Conservation (phyloP, 768 basidiomycete species). For the Mycena albidolilacea region DNA sequence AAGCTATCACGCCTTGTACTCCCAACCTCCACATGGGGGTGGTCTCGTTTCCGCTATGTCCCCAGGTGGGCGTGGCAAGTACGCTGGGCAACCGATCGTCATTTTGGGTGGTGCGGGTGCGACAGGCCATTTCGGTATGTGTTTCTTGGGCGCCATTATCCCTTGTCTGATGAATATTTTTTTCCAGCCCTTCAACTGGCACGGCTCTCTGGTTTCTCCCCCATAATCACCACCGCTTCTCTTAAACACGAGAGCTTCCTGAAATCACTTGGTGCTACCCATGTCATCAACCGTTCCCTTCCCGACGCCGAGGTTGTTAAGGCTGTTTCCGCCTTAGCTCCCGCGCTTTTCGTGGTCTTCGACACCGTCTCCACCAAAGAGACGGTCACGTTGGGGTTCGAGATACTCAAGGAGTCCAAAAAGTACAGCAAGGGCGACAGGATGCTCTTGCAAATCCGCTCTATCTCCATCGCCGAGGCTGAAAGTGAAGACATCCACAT, state of each 20-base stretch:
- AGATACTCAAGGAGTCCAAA: conserved; percentile 23
- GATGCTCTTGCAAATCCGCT: conserved; percentile 23
- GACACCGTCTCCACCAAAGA: conserved; percentile 15
- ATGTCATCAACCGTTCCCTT: conserved; percentile 51
- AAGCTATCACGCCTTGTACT: conserved; percentile 63
- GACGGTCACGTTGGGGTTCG: conserved; percentile 13
- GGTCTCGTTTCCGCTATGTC: conserved; percentile 58
- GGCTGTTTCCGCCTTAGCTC: conserved; percentile 14
- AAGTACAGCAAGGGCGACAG: conserved; percentile 13
- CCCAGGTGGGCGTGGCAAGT: conserved; percentile 54
- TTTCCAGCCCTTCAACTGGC: conserved; percentile 52
- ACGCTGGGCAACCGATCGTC: conserved; percentile 60
- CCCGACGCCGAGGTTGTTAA: conserved; percentile 23
- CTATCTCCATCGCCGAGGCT: conserved; percentile 14
- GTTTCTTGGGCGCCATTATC: conserved; percentile 3
- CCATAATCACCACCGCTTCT: conserved; percentile 59
- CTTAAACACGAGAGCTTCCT: conserved; percentile 48
- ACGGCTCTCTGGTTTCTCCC: conserved; percentile 51
- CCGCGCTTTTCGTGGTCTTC: conserved; percentile 22
- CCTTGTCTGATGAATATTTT: conserved; percentile 18
- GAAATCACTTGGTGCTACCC: conserved; percentile 54
- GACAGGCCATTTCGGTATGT: conserved; percentile 65
- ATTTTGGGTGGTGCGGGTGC: conserved; percentile 65
- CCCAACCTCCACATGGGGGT: conserved; percentile 52
- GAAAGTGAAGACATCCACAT: conserved; percentile 12